These are phyloP conservation scores for Centrapalus pauciflorus DNA, from an alignment of 129 eudicot genomes.

Conservation along the genomic window DNA sequence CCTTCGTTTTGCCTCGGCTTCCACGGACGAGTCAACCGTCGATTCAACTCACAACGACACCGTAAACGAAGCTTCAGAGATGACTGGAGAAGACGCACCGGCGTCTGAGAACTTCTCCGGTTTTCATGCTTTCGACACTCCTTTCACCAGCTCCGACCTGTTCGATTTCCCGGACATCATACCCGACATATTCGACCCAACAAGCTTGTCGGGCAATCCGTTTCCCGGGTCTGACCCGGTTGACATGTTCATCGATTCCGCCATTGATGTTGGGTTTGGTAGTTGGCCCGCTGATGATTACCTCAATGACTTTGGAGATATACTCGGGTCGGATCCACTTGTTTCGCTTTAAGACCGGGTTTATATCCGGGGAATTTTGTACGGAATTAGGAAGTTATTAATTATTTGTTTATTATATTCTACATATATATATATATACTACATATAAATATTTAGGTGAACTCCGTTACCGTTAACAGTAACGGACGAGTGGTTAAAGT, in stretches of 20 bases:
- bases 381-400: constrained; percentile 18
- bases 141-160: constrained; percentile 34
- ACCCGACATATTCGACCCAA: constrained; percentile 47
- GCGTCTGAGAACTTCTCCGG: constrained; percentile 32
- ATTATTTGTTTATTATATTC: constrained; percentile 15
- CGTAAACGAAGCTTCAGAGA: constrained; percentile 21
- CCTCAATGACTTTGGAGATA: constrained; percentile 67
- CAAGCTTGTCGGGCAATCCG: constrained; percentile 18
- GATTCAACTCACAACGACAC: constrained; percentile 37
- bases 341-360: constrained; percentile 37
- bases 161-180: constrained; percentile 45
- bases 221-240: constrained; percentile 26
- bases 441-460: constrained; percentile 28
- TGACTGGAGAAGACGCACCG: constrained; percentile 22
- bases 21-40: constrained; percentile 32
- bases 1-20: constrained; percentile 37
- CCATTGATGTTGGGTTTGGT: constrained; percentile 26
- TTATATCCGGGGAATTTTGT: constrained; percentile 9
- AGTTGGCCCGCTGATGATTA: constrained; percentile 45
- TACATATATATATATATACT: background rate
- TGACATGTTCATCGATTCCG: constrained; percentile 27
- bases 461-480: constrained; percentile 39
- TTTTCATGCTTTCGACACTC: constrained; percentile 27
- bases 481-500: constrained; percentile 32
- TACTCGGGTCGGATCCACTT: constrained; percentile 90